Evolutionary conservation across 306 rosid genomes (phyloP), one percentile per base, ranked within the genome.

Genomic region (Lablab purpureus): DNA sequence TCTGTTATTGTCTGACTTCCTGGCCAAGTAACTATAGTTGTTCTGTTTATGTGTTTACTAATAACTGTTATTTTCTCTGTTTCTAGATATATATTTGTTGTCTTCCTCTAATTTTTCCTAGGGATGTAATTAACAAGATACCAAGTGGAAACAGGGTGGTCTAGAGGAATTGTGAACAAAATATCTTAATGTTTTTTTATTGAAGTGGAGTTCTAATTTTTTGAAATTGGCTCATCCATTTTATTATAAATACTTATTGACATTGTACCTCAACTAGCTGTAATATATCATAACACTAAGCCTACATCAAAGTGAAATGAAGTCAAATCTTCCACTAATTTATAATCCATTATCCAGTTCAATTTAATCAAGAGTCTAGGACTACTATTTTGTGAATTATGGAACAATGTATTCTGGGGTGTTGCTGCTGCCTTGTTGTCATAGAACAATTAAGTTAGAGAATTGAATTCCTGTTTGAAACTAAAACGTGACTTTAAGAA

Each of bases 361-460:
- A 40, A 49, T 41, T 74, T 74, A 74, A 58, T 10, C 51, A 37
- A 11, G 17, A 37, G 72, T 67, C 46, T 36, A 58, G 18, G 69
- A 45, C 77, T 55, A 56, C 51, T 52, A 54, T 41, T 21, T 36
- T 17, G 54, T 27, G 69, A 10, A 46, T 18, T 55, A 41, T 63
- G 79, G 28, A 50, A 63, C 59, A 22, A 15, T 23, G 12, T 36
- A 62, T 62, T 64, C 41, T 63, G 22, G 11, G 25, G 11, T 64
- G 67, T 72, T 73, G 66, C 67, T 73, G 66, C 67, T 63, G 36
- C 68, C 74, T 51, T 19, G 10, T 63, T 40, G 17, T 34, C 74
- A 21, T 21, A 10, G 66, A 27, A 47, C 65, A 62, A 49, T 37
- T 51, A 18, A 19, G 34, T 80, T 40, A 25, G 18, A 58, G 32